Evolutionary conservation across 2,329 filamentous ascomycete genomes (phyloP).

Genomic region (Curvularia hawaiiensis): DNA sequence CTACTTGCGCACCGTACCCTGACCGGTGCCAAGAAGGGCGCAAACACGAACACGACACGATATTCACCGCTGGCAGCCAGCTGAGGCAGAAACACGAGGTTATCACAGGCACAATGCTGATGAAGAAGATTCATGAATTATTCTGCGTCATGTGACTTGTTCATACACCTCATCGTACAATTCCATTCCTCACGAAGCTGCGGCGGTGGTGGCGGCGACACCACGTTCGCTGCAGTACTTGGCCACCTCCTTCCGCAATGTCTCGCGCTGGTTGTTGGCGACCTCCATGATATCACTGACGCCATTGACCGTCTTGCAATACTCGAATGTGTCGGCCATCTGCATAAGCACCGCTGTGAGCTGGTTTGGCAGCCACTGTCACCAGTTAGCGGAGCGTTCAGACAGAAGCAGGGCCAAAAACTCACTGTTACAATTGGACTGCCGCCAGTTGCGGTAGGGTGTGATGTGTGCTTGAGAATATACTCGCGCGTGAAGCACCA

Average conservation of each 20-base stretch:
- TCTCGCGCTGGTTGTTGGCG: slow-evolving; percentile 67
- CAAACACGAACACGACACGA: slow-evolving; percentile 23
- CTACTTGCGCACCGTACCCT: not conserved
- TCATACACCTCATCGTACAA: slow-evolving; percentile 1
- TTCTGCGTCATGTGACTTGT: slow-evolving; percentile 2
- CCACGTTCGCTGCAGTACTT: slow-evolving; percentile 72
- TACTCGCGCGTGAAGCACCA: slow-evolving; percentile 88
- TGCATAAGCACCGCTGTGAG: slow-evolving; percentile 73
- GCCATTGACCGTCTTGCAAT: slow-evolving; percentile 52
- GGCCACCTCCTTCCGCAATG: slow-evolving; percentile 72
- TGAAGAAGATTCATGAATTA: not conserved
- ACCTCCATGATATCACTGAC: slow-evolving; percentile 70
- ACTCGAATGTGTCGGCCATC: slow-evolving; percentile 66
- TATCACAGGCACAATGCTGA: not conserved
- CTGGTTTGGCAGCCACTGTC: slow-evolving; percentile 78
- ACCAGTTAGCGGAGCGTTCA: slow-evolving; percentile 11
- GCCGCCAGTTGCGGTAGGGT: slow-evolving; percentile 80
- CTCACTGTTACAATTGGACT: slow-evolving; percentile 75
- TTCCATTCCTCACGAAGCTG: slow-evolving; percentile 27
- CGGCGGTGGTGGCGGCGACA: slow-evolving; percentile 42
- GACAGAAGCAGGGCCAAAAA: not conserved
- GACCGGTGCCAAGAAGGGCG: slow-evolving; percentile 24
- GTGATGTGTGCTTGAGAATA: slow-evolving; percentile 76
- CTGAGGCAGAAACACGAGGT: not conserved
- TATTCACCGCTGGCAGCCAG: not conserved